Evolutionary conservation across 83 land plant genomes (phyloP).

Genomic region (Isoetes engelmannii): DNA sequence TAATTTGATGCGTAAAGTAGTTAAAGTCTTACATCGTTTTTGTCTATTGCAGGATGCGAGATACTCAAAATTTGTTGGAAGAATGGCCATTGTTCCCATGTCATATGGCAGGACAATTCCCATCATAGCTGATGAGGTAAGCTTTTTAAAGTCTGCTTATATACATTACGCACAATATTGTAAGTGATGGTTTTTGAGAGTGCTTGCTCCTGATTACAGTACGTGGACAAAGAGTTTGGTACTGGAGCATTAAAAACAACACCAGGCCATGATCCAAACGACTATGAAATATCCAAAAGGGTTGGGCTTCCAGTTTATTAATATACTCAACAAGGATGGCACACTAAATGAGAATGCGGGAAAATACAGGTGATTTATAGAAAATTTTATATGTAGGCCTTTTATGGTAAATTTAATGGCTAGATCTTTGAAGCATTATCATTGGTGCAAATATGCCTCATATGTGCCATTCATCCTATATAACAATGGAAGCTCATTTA

Average conservation of each 20-base stretch:
- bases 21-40: too few relatives aligned
- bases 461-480: too few relatives aligned
- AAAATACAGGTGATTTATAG: conserved; percentile 51
- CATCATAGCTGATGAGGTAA: conserved; percentile 77
- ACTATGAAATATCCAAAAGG: conserved; percentile 80
- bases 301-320: conserved; percentile 80
- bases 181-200: not conserved
- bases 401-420: too few relatives aligned
- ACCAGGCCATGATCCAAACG: conserved; percentile 98
- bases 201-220: conserved; percentile 29
- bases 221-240: conserved; percentile 91
- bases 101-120: conserved; percentile 84
- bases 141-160: not conserved
- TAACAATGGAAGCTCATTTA: too few relatives aligned
- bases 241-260: conserved; percentile 97
- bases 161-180: not conserved
- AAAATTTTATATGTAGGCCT: too few relatives aligned
- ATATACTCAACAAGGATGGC: conserved; percentile 94
- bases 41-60: conserved; percentile 72
- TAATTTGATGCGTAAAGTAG: too few relatives aligned
- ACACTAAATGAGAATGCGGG: conserved; percentile 94
- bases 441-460: too few relatives aligned
- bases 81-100: conserved; percentile 79
- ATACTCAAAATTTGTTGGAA: conserved; percentile 71
- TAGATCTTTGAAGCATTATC: too few relatives aligned